Percentiles rank a stretch among this genome's conserved stretches.
These are phyloP conservation scores for Graphilbum fragrans DNA, from an alignment of 2,329 filamentous ascomycete genomes.

Conservation along the genomic window DNA sequence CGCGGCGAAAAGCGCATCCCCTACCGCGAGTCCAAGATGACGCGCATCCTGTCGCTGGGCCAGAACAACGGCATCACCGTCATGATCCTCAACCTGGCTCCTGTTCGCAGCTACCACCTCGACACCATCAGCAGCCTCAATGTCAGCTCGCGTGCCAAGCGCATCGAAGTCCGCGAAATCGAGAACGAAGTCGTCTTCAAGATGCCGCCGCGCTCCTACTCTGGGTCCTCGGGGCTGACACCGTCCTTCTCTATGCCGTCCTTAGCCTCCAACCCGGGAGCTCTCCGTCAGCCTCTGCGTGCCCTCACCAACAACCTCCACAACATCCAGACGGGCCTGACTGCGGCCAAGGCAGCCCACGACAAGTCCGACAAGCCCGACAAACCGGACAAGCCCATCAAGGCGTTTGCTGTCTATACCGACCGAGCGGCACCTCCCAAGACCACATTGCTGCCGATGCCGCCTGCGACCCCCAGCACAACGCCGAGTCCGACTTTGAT, in stretches of 20 bases:
- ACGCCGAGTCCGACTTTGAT: constrained; percentile 7
- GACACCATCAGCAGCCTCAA: constrained; percentile 91
- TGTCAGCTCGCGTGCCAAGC: constrained; percentile 89
- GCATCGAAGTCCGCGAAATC: constrained; percentile 89
- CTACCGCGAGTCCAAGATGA: constrained; percentile 96
- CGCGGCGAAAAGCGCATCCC: constrained; percentile 66
- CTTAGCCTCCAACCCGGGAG: constrained; percentile 49
- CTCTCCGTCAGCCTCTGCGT: constrained; percentile 66
- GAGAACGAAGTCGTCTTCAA: constrained; percentile 92
- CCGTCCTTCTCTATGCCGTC: constrained; percentile 15
- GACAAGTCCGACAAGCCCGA: constrained; percentile 45
- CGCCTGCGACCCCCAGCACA: constrained; percentile 25
- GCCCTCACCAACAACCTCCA: constrained; percentile 59
- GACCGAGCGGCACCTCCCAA: constrained; percentile 37
- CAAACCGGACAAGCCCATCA: constrained; percentile 70
- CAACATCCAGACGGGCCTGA: constrained; percentile 55
- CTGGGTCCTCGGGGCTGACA: constrained; percentile 24
- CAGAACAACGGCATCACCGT: constrained; percentile 93
- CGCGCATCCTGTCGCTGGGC: constrained; percentile 77
- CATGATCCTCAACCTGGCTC: constrained; percentile 92
- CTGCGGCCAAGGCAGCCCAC: constrained; percentile 23
- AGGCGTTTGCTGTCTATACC: constrained; percentile 78
- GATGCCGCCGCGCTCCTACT: constrained; percentile 48
- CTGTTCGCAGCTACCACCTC: constrained; percentile 82
- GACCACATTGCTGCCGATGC: not conserved